Base-by-base conservation (phyloP, 345 rosid genomes). In the Rhodamnia rubescens region DNA sequence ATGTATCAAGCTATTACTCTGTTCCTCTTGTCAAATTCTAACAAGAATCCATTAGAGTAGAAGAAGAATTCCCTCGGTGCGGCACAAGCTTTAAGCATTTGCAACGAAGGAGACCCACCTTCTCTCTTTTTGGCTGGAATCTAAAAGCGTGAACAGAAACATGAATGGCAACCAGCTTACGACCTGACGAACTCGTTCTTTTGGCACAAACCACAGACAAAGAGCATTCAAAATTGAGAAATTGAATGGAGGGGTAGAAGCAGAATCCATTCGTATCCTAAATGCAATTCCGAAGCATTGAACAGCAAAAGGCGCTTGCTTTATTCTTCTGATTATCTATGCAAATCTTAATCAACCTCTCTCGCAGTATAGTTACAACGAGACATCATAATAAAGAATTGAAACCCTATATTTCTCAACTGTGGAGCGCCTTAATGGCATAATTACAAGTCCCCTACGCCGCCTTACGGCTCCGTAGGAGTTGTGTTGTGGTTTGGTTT, bases 401-500 rank as follows among this genome's bases (percentile, higher is more conserved):
- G 78, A 13, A 13, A 21, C n/a, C 64, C 85, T 55, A 75, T 83
- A 54, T 9, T 52, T 88, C 85, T 88, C 56, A 84, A 83, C 86
- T 87, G 88, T 83, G 90, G 86, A 85, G 89, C 89, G 58, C 87
- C 54, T 22, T 69, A 86, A 58, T 82, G 57, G 64, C 59, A 84
- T 86, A 93, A 89, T 92, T 92, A 91, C 94, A 90, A 52, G 86
- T 87, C 82, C 93, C 93, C 92, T 58, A 85, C 84, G 92, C 82
- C 32, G 92, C 94, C 94, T 93, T 92, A 85, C 93, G 91, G 94
- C 91, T 88, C 86, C 92, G 89, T 83, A 87, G 92, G 93, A 84
- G 81, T 80, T 75, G 86, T 86, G 85, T 85, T 86, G 88, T 87
- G 88, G 56, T 57, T 59, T 29, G 32, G 59, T 69, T 57, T 74